Conservation (phyloP, 169 alveolate species). For the Toxoplasma gondii region DNA sequence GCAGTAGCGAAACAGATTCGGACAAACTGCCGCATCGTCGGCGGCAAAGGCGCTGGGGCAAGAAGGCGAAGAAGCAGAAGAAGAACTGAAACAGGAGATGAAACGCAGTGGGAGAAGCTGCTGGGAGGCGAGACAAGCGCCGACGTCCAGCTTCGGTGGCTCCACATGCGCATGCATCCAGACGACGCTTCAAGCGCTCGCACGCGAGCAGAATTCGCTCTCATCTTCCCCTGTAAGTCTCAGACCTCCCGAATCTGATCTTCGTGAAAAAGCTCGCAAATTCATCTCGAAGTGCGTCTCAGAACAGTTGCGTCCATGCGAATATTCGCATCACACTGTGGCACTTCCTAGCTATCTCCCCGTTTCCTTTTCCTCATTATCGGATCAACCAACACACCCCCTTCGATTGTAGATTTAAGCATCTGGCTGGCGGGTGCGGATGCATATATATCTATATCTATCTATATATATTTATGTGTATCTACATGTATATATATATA, state of each 20-base stretch:
- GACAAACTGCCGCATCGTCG: neutral
- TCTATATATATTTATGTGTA: neutral
- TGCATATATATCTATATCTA: neutral
- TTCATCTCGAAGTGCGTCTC: too few species aligned
- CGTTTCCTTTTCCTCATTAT: too few species aligned
- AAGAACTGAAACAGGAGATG: neutral
- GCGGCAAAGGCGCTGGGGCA: neutral
- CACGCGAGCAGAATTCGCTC: neutral
- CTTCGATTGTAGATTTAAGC: too few species aligned
- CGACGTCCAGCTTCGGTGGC: conserved; percentile 25
- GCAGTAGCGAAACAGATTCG: neutral
- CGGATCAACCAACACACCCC: too few species aligned
- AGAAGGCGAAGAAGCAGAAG: neutral
- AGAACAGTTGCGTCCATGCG: too few species aligned
- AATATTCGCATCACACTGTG: too few species aligned
- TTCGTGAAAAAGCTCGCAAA: neutral
- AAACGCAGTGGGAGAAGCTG: neutral
- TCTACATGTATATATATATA: too few species aligned
- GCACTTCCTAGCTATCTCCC: too few species aligned
- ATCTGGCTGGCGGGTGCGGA: too few species aligned
- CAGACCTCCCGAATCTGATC: too few species aligned
- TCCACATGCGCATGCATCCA: conserved; percentile 14
- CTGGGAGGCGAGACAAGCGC: neutral
- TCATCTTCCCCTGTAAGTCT: conserved; percentile 16
- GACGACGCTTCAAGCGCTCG: neutral